A percentile compares a stretch with the other conserved stretches of the same genome.
Evolutionary conservation across 169 alveolate genomes (phyloP).

Genomic region (Neospora caninum): DNA sequence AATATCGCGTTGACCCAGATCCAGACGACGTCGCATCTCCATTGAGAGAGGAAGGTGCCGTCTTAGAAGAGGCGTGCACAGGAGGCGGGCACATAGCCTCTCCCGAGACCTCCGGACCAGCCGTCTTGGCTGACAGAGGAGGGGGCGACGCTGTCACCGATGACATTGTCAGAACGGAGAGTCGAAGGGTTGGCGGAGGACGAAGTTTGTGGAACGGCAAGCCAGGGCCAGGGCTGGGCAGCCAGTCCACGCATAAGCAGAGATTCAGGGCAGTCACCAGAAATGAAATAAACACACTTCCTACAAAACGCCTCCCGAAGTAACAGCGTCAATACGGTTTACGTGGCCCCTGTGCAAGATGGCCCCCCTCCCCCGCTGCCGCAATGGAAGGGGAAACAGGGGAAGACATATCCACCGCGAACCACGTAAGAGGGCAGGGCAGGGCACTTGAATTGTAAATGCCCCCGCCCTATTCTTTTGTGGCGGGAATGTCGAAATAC

Average conservation of each 20-base stretch:
- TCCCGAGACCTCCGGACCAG: neutral
- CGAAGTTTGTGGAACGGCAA: neutral
- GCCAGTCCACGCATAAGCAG: too few relatives aligned
- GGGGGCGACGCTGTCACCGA: neutral
- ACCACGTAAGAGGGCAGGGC: too few relatives aligned
- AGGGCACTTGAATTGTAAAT: too few relatives aligned
- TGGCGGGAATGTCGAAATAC: too few relatives aligned
- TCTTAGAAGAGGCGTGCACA: neutral
- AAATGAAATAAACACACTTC: neutral
- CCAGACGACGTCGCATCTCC: neutral
- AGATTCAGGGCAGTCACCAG: too few relatives aligned
- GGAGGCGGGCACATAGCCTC: neutral
- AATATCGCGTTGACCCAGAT: too few relatives aligned
- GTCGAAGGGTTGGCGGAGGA: neutral
- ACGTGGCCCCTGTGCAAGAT: neutral
- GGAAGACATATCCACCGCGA: too few relatives aligned
- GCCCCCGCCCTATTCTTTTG: too few relatives aligned
- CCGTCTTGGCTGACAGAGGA: neutral
- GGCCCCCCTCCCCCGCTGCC: neutral
- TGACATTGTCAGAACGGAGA: neutral
- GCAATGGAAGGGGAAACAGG: too few relatives aligned
- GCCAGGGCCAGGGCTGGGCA: neutral
- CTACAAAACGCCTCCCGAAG: neutral
- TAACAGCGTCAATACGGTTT: neutral
- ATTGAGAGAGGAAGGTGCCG: neutral